Evolutionary conservation across 345 rosid genomes (phyloP), one percentile per base, ranked within the genome.

Genomic region (Pistacia atlantica): DNA sequence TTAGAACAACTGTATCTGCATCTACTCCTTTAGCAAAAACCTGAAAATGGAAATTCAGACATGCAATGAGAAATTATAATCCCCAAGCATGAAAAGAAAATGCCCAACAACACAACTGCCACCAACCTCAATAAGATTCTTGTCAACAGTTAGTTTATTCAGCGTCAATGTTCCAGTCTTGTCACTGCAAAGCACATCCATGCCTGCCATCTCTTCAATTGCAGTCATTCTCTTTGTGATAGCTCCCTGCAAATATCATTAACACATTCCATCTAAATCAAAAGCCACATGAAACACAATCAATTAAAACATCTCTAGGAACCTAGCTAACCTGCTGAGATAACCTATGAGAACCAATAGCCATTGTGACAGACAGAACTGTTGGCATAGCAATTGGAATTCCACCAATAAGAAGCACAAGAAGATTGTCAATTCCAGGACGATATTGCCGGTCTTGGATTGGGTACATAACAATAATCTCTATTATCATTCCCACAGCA

Each of bases 311-410:
- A 51, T 72, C 65, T 49, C 45, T 31, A 25, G 72, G 35, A 62
- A 77, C 73, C 54, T 54, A 38, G 67, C 84, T 18, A 81, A 95
- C 99, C 99, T 95, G 99, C 86, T 90, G 97, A 78, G 99, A 86
- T 72, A 96, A 78, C 81, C 97, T 84, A 77, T 93, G 99, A 71
- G 99, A 93, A 77, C 99, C 99, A 74, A 93, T 96, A 60, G 98
- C 99, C 99, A 96, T 93, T 49, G 99, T 95, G 76, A 95, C 99
- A 4, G 99, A 95, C 69, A 95, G 87, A 76, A 95, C 99, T 2
- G 98, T 96, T 28, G 99, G 99, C 99, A 96, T 96, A 73, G 99
- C 99, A 80, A 96, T 96, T 8, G 99, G 99, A 83, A 96, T 96
- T 80, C 99, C 98, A 45, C 99, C 98, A 69, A 96, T 96, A 73